Evolutionary conservation across 1,139 yeast genomes (phyloP).

Genomic region (Suhomyces guaymorum): DNA sequence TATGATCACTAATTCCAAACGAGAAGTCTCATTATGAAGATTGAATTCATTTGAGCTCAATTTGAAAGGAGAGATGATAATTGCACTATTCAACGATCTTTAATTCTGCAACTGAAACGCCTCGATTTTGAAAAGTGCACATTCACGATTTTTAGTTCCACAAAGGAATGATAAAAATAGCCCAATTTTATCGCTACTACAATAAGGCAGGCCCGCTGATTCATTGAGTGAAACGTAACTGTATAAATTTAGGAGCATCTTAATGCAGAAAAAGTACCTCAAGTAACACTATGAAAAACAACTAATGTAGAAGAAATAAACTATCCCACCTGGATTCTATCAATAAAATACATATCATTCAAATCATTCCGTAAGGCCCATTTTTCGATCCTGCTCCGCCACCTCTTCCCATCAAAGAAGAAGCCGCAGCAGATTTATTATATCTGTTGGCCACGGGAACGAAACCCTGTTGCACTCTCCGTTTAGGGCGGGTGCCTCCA

Average conservation of each 20-base stretch:
- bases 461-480: constrained; percentile 15
- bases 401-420: constrained; percentile 21
- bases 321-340: too few relatives aligned
- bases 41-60: too few relatives aligned
- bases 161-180: too few relatives aligned
- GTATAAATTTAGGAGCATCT: constrained; percentile 4
- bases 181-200: too few relatives aligned
- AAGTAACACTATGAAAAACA: neutral
- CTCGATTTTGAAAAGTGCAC: too few relatives aligned
- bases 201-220: constrained; percentile 10
- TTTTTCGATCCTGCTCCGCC: constrained; percentile 8
- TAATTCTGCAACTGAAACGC: too few relatives aligned
- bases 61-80: too few relatives aligned
- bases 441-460: constrained; percentile 15
- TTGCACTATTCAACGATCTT: too few relatives aligned
- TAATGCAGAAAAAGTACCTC: constrained; percentile 4
- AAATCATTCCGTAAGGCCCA: constrained; percentile 15
- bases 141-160: too few relatives aligned
- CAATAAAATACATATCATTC: constrained; percentile 1
- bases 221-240: constrained; percentile 1
- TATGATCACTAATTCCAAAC: too few relatives aligned
- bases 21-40: too few relatives aligned
- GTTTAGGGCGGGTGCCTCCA: constrained; percentile 8
- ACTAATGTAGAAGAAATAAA: constrained; percentile 6
- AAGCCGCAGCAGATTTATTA: constrained; percentile 14